These are phyloP conservation scores for Phlebopus sp. DNA, from an alignment of 1,284 basidiomycete species.

Conservation along the genomic window DNA sequence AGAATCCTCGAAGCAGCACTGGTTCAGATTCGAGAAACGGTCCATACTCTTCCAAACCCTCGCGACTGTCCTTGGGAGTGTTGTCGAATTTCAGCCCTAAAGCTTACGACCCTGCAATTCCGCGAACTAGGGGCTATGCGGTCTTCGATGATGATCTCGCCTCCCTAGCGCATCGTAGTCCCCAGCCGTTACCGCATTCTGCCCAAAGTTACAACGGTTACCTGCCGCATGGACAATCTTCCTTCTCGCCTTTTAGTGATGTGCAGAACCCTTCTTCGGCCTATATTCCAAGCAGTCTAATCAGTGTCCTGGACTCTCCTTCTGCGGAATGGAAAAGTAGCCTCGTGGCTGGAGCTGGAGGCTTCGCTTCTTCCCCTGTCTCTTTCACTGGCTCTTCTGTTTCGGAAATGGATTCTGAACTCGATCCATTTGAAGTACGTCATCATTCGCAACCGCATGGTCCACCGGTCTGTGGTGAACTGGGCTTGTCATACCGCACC, in stretches of 20 bases:
- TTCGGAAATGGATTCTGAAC: conserved; percentile 25
- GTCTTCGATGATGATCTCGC: conserved; percentile 42
- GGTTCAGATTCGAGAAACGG: conserved; percentile 10
- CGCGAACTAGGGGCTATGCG: conserved; percentile 39
- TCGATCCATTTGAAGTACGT: conserved; percentile 45
- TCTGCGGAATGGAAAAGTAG: conserved; percentile 28
- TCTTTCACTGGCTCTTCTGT: conserved; percentile 25
- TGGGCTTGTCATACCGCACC: conserved; percentile 36
- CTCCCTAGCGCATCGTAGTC: conserved; percentile 24
- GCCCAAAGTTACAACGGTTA: conserved; percentile 14
- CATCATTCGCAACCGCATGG: conserved; percentile 26
- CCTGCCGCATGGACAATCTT: conserved; percentile 26
- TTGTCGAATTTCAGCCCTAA: conserved; percentile 33
- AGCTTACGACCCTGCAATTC: conserved; percentile 19
- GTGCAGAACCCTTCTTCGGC: conserved; percentile 42
- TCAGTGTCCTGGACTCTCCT: conserved; percentile 52
- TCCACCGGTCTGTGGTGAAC: conserved; percentile 35
- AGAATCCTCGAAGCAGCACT: conserved; percentile 9
- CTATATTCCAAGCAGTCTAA: conserved; percentile 57
- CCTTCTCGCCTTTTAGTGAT: conserved; percentile 55
- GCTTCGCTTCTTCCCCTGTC: conserved; percentile 36
- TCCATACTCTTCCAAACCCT: conserved; percentile 32
- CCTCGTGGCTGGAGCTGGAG: conserved; percentile 34
- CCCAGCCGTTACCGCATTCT: conserved; percentile 12
- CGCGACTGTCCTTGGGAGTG: conserved; percentile 39